A percentile compares a stretch with the other conserved stretches of the same genome.
These are phyloP conservation scores for Pseudozyma hubeiensis DNA, from an alignment of 1,284 basidiomycete species.

Conservation along the genomic window DNA sequence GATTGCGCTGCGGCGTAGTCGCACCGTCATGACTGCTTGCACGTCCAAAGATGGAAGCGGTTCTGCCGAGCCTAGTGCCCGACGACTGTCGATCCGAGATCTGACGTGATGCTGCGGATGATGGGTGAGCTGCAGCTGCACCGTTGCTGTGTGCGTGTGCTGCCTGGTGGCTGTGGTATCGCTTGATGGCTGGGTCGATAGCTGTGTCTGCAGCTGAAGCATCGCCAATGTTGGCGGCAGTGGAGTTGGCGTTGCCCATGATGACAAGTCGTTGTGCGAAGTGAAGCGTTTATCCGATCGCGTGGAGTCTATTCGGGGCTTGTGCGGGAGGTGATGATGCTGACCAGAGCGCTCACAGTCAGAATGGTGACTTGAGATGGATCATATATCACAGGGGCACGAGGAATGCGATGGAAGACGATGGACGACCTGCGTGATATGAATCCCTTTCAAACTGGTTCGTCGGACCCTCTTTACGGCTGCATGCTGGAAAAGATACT, in stretches of 20 bases:
- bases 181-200: slow-evolving; percentile 22
- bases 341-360: not conserved
- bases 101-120: slow-evolving; percentile 14
- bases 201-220: slow-evolving; percentile 4
- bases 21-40: slow-evolving; percentile 52
- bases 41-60: slow-evolving; percentile 41
- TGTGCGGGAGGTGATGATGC: too few relatives aligned
- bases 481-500: slow-evolving; percentile 9
- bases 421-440: not conserved
- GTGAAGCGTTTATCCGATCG: not conserved
- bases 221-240: slow-evolving; percentile 24
- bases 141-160: slow-evolving; percentile 2
- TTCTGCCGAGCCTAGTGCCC: slow-evolving; percentile 18
- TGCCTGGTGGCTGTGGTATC: slow-evolving; percentile 26
- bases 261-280: not conserved
- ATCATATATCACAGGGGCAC: too few relatives aligned
- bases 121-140: not conserved
- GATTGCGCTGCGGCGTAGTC: slow-evolving; percentile 24
- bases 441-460: not conserved
- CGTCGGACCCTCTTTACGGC: slow-evolving; percentile 2
- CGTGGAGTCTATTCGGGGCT: too few relatives aligned
- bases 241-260: slow-evolving; percentile 49
- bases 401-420: too few relatives aligned
- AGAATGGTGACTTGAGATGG: not conserved
- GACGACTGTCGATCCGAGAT: slow-evolving; percentile 9